Evolutionary conservation across 2,329 filamentous ascomycete genomes (phyloP).

Genomic region (Verticillium isaacii): DNA sequence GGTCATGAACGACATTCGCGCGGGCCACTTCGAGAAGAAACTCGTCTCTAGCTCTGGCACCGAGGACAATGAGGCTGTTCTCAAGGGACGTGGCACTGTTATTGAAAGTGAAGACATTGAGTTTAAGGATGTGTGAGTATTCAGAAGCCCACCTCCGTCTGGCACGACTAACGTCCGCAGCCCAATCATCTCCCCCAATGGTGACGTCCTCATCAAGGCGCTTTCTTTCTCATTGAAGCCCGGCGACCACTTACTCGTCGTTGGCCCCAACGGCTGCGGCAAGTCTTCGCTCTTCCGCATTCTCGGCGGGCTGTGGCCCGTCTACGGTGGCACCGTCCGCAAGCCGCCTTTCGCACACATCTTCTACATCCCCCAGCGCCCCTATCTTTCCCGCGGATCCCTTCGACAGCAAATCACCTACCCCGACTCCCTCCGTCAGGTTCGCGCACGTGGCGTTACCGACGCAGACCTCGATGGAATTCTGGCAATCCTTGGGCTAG

Average conservation of each 20-base stretch:
- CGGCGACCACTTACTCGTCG: constrained; percentile 87
- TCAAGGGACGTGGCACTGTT: constrained; percentile 76
- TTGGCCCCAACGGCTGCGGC: constrained; percentile 94
- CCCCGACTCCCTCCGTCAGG: constrained; percentile 81
- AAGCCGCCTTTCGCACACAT: constrained; percentile 92
- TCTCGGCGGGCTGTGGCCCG: constrained; percentile 92
- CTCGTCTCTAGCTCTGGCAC: constrained; percentile 84
- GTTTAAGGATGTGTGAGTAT: constrained; percentile 70
- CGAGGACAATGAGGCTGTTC: constrained; percentile 75
- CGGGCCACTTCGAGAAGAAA: constrained; percentile 92
- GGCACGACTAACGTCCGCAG: constrained; percentile 25
- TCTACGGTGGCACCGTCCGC: constrained; percentile 88
- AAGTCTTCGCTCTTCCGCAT: constrained; percentile 97
- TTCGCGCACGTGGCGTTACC: constrained; percentile 77
- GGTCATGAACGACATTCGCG: constrained; percentile 89
- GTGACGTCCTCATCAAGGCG: constrained; percentile 81
- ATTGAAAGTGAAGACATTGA: constrained; percentile 79
- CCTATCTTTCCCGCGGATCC: constrained; percentile 85
- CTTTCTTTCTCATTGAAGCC: constrained; percentile 83
- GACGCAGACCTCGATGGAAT: constrained; percentile 77
- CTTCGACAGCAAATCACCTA: constrained; percentile 98
- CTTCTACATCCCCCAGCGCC: constrained; percentile 96
- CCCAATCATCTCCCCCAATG: constrained; percentile 94
- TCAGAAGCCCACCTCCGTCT: neutral
- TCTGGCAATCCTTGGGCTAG: constrained; percentile 75